Evolutionary conservation across 805 yeast species (phyloP), one percentile per base, ranked within the genome.

Genomic region (Ogataea haglerorum): DNA sequence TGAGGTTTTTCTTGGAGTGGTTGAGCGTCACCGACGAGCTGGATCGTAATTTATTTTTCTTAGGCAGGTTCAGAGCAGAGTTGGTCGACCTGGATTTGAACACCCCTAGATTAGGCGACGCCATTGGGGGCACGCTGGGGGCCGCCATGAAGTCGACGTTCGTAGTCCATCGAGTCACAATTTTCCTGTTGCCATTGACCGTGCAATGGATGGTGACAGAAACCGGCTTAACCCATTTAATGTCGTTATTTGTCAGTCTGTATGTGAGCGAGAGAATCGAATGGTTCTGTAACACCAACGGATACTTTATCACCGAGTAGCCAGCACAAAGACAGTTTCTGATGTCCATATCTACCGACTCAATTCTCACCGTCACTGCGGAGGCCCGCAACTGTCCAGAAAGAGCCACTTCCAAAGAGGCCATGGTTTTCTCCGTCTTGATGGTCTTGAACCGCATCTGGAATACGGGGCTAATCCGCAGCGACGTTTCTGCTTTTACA

Each of bases 161-260:
- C 3, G 73, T 66, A 5, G 57, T 54, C 72, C 72, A 68, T 25
- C 53, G 56, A 2, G 71, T 66, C 5, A 44, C 43, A 10, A 64
- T 48, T 6, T 49, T 30, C 15, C 48, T 43, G 4, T 49, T 39
- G 5, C 41, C 39, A 30, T 53, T 51, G 7, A 60, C 38, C 2
- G 37, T 44, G 8, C 61, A 49, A 13, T 42, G 36, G 3, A 59
- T 54, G 1, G 46, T 44, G 6, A 58, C 58, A 3, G 44, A 34
- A 2, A 57, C 52, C 5, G 62, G 61, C 38, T 61, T 60, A 13
- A 55, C 37, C 36, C 51, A 34, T 19, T 53, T 48, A 29, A 43
- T 47, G 26, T 60, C 64, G 26, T 53, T 58, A 36, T 48, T 60
- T 13, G 38, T 44, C 7, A 61, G 42, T 26, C 45, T 51, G 43